These are phyloP conservation scores for Exophiala xenobiotica DNA, from an alignment of 2,329 filamentous ascomycete genomes.

Conservation along the genomic window DNA sequence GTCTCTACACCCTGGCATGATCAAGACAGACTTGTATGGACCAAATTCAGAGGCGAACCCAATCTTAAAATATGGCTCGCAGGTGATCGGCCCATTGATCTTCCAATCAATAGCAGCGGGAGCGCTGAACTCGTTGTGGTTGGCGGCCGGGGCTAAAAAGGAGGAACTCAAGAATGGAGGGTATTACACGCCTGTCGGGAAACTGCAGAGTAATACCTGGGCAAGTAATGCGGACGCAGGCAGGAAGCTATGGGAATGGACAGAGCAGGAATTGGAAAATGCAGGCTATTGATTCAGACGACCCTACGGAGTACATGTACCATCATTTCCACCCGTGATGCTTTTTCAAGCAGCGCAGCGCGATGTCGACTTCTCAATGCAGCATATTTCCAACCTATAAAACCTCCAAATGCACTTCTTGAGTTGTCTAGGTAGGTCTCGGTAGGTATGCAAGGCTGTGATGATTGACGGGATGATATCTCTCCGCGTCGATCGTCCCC, in stretches of 20 bases:
- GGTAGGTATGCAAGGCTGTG: too few relatives aligned
- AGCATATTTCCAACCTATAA: too few relatives aligned
- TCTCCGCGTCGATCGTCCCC: neutral
- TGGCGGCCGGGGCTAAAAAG: conserved; percentile 35
- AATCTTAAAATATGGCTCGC: conserved; percentile 30
- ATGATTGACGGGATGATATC: too few relatives aligned
- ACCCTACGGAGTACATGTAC: neutral
- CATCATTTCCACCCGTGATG: neutral
- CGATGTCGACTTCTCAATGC: too few relatives aligned
- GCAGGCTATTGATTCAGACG: conserved; percentile 20
- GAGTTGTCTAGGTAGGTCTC: too few relatives aligned
- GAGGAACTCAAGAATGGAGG: conserved; percentile 42
- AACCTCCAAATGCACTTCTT: too few relatives aligned
- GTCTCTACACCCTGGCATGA: conserved; percentile 52
- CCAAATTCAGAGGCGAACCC: conserved; percentile 33
- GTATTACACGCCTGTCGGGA: conserved; percentile 46
- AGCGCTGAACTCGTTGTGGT: conserved; percentile 44
- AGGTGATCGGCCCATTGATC: conserved; percentile 28
- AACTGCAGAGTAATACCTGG: conserved; percentile 32
- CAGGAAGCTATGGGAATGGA: conserved; percentile 38
- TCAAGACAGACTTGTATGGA: conserved; percentile 43
- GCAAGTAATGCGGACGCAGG: conserved; percentile 31
- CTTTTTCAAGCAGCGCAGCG: too few relatives aligned
- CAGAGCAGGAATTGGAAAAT: conserved; percentile 33
- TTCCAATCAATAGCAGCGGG: conserved; percentile 38